phyloP scores from a whole-genome alignment of 441 rosid genomes.

The Erysimum cheiri region DNA sequence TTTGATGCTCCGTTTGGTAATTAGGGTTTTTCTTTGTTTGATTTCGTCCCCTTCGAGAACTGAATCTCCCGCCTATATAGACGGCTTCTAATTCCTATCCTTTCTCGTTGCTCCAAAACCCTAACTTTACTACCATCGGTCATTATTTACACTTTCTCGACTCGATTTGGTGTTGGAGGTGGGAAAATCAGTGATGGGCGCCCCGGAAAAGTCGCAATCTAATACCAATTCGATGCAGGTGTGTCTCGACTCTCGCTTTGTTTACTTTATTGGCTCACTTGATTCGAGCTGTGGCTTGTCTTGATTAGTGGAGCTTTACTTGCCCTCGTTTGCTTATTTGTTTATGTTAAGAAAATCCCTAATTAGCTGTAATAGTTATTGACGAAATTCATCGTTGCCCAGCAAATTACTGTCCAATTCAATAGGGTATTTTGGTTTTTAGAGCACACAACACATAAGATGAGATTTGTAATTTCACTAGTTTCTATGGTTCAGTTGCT shows the following conservation, averaged over 20 bases:
- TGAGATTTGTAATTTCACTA: slow-evolving; percentile 12
- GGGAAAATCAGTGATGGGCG: slow-evolving; percentile 69
- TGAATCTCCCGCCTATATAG: slow-evolving; percentile 47
- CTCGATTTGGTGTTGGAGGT: slow-evolving; percentile 46
- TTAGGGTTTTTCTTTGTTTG: slow-evolving; percentile 64
- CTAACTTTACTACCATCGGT: slow-evolving; percentile 55
- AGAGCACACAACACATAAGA: background rate
- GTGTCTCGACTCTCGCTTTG: slow-evolving; percentile 34
- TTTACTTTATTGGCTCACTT: slow-evolving; percentile 22
- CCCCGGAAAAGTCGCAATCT: slow-evolving; percentile 77
- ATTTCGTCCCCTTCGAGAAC: slow-evolving; percentile 44
- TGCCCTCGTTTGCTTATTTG: slow-evolving; percentile 24
- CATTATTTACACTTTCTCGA: slow-evolving; percentile 34
- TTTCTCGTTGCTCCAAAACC: slow-evolving; percentile 53
- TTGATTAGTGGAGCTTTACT: slow-evolving; percentile 35
- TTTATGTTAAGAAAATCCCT: background rate
- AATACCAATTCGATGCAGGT: slow-evolving; percentile 94
- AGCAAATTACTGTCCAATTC: slow-evolving; percentile 18
- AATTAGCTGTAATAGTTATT: slow-evolving; percentile 10
- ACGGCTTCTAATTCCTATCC: slow-evolving; percentile 36
- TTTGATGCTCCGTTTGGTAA: slow-evolving; percentile 53
- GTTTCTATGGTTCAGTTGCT: slow-evolving; percentile 10
- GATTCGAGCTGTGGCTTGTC: slow-evolving; percentile 29
- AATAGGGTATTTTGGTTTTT: background rate
- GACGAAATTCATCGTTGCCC: slow-evolving; percentile 15